Evolutionary conservation across 495 filamentous ascomycete species (phyloP), one percentile per base, ranked within the genome.

Genomic region (Antarctomyces pellizariae): DNA sequence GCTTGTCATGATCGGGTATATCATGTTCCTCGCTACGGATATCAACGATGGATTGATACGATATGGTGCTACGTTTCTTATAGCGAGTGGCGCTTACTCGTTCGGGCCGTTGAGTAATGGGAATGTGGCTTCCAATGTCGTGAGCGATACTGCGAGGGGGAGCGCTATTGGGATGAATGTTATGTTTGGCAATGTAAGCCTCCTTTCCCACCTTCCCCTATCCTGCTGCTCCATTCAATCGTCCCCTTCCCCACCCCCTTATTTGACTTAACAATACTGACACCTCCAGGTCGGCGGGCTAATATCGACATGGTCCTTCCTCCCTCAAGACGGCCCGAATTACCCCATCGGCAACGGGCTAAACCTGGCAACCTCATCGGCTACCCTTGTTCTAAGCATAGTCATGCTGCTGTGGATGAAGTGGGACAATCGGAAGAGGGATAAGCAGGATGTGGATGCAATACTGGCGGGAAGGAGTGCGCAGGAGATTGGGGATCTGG

Each of bases 271-370:
- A n/a, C n/a, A n/a, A n/a, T n/a, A n/a, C n/a, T n/a, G n/a, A n/a
- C n/a, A n/a, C n/a, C n/a, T n/a, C n/a, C n/a, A n/a, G n/a, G 44
- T 77, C 16, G 74, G 74, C 16, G 73, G 73, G 0, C 40, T 80
- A 19, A 60, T 80, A 38, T 56, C 64, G 1, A 77, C 71, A 8
- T 78, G 73, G 73, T 54, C 51, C 3, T 80, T 74, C 42, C 40
- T 77, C 19, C 56, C 62, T 0, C 62, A 41, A 22, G 71, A 78
- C 41, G 59, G 40, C 0, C 73, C 74, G 3, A 50, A 75, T 30
- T 80, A 73, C 43, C 67, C 50, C 28, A 73, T 76, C 34, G 73
- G 74, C 1, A 76, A 80, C 44, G 71, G 71, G 0, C 42, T 80
- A 18, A 77, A 78, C 39, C 44, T 77, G n/a, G 72, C 68, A 0